Percentiles rank a stretch among this genome's conserved stretches.
Conservation (phyloP, 768 basidiomycete genomes). For the Podaxis sp. region DNA sequence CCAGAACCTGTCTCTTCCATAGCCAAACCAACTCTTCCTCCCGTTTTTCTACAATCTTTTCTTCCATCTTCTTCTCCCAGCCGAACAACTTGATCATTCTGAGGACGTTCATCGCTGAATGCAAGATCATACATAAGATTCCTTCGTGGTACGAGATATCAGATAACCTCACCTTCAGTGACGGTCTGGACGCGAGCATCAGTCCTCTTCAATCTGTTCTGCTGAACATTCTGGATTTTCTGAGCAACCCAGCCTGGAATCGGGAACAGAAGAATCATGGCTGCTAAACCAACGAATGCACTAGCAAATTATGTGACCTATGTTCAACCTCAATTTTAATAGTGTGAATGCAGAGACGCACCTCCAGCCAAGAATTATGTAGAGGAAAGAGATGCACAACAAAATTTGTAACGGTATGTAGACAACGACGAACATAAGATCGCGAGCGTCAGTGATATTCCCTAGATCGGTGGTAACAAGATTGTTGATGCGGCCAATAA, state of each 20-base stretch:
- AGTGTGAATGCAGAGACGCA: constrained; percentile 29
- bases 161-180: constrained; percentile 49
- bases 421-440: constrained; percentile 35
- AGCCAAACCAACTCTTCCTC: constrained; percentile 61
- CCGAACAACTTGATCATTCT: constrained; percentile 76
- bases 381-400: constrained; percentile 44
- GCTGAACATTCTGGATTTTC: constrained; percentile 49
- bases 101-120: constrained; percentile 50
- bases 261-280: constrained; percentile 52
- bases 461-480: constrained; percentile 66
- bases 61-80: constrained; percentile 59
- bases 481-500: constrained; percentile 79
- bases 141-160: background rate
- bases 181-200: constrained; percentile 64
- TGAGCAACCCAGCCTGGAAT: constrained; percentile 59
- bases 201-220: constrained; percentile 46
- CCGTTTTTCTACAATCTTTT: constrained; percentile 56
- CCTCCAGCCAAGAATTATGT: constrained; percentile 51
- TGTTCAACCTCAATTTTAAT: constrained; percentile 8
- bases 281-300: too few relatives aligned
- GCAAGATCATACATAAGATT: constrained; percentile 21
- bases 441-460: constrained; percentile 37
- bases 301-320: constrained; percentile 45
- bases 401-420: constrained; percentile 43
- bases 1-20: constrained; percentile 55